Percentiles rank a stretch among this genome's conserved stretches.
These are phyloP conservation scores for Amanita subjunquillea DNA, from an alignment of 768 basidiomycete species.

Conservation along the genomic window DNA sequence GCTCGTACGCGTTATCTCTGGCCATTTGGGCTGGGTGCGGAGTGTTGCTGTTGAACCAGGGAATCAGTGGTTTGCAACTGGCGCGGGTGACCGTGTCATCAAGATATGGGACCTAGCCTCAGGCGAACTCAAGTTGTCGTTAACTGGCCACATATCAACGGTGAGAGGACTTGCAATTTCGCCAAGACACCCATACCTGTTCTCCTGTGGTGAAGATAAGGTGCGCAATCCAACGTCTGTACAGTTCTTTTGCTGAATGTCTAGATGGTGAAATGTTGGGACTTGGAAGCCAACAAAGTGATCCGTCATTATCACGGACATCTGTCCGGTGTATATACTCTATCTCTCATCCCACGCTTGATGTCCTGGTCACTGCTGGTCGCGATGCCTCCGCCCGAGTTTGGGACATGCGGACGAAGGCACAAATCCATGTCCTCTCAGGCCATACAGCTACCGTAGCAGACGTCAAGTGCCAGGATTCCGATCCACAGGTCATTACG, in stretches of 20 bases:
- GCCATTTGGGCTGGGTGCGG: conserved; percentile 96
- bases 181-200: conserved; percentile 89
- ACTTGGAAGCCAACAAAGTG: conserved; percentile 96
- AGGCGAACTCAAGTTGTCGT: conserved; percentile 92
- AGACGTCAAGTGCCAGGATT: conserved; percentile 92
- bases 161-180: conserved; percentile 93
- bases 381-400: conserved; percentile 95
- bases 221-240: conserved; percentile 25
- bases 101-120: conserved; percentile 99
- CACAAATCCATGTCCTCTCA: conserved; percentile 85
- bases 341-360: conserved; percentile 94
- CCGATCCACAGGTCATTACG: conserved; percentile 96
- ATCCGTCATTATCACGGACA: conserved; percentile 99
- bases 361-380: conserved; percentile 89
- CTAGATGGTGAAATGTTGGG: conserved; percentile 99
- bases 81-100: conserved; percentile 95
- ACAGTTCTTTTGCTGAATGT: not conserved
- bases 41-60: conserved; percentile 95
- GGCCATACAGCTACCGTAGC: conserved; percentile 96
- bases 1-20: conserved; percentile 91
- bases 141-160: conserved; percentile 97
- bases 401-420: conserved; percentile 99
- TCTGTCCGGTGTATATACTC: conserved; percentile 92
- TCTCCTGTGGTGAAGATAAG: conserved; percentile 98
- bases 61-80: conserved; percentile 97